Evolutionary conservation across 331 rosid species (phyloP).

Genomic region (Erythrophleum ivorense): DNA sequence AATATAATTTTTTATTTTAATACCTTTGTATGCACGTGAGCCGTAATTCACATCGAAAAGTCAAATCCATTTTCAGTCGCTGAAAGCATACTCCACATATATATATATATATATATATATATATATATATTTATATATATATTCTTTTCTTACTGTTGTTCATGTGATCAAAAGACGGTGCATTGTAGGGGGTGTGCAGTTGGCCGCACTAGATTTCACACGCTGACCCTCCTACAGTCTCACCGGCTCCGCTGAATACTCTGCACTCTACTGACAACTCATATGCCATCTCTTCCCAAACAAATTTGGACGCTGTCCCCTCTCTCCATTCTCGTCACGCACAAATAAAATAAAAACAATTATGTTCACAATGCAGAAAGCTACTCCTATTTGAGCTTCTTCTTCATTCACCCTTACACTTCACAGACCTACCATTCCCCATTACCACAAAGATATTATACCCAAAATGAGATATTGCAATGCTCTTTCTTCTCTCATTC

Average conservation of each 20-base stretch:
- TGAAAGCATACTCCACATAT: no score
- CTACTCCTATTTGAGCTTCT: background rate
- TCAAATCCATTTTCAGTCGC: no score
- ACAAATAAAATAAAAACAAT: background rate
- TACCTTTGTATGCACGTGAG: background rate
- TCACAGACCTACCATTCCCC: slow-evolving; percentile 3
- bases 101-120: no score
- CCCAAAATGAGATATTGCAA: slow-evolving; percentile 40
- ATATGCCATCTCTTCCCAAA: background rate
- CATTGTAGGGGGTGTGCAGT: background rate
- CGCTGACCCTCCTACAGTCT: background rate
- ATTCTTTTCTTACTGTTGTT: background rate
- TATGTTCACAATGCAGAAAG: background rate
- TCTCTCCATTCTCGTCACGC: background rate
- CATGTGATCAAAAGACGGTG: background rate
- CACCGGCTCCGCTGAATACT: background rate
- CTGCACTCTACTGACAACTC: slow-evolving; percentile 1
- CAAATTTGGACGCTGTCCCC: background rate
- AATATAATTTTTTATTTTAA: no score
- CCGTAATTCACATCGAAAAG: background rate
- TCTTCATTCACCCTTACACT: background rate
- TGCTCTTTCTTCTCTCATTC: slow-evolving; percentile 45
- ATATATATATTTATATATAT: no score
- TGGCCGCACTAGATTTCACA: background rate
- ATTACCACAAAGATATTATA: background rate